Conservation (phyloP, 306 rosid species). For the Fagus crenata region DNA sequence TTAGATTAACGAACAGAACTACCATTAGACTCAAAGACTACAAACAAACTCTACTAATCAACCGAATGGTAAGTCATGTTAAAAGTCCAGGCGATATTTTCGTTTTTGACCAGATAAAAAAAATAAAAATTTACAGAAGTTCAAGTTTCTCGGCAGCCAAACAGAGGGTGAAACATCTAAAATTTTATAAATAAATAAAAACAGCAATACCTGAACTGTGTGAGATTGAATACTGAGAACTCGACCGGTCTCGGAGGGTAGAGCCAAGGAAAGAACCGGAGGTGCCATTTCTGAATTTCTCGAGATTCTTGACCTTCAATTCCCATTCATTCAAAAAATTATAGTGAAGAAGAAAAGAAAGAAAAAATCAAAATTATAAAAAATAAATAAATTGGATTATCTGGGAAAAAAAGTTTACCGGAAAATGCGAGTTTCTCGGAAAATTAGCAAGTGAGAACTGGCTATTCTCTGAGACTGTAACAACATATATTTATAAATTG, state of each 20-base stretch:
- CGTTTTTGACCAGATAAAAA: background rate
- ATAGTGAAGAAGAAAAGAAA: background rate
- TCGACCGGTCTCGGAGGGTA: constrained; percentile 75
- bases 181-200: background rate
- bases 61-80: background rate
- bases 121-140: no score
- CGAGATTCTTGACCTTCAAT: constrained; percentile 25
- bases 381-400: background rate
- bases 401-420: constrained; percentile 21
- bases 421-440: constrained; percentile 29
- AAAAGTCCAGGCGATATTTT: background rate
- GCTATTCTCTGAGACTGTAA: constrained; percentile 14
- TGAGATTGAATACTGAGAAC: constrained; percentile 83
- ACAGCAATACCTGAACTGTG: constrained; percentile 66
- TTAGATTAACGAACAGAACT: background rate
- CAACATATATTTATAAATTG: constrained; percentile 22
- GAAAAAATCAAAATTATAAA: background rate
- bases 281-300: constrained; percentile 53
- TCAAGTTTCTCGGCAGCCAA: constrained; percentile 10
- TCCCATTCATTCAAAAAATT: background rate
- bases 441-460: constrained; percentile 4
- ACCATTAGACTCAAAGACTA: background rate
- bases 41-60: background rate
- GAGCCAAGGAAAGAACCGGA: constrained; percentile 66
- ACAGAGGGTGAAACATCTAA: background rate